Evolutionary conservation across 257 asterid genomes (phyloP), one percentile per base, ranked within the genome.

Genomic region (Przewalskia tangutica): DNA sequence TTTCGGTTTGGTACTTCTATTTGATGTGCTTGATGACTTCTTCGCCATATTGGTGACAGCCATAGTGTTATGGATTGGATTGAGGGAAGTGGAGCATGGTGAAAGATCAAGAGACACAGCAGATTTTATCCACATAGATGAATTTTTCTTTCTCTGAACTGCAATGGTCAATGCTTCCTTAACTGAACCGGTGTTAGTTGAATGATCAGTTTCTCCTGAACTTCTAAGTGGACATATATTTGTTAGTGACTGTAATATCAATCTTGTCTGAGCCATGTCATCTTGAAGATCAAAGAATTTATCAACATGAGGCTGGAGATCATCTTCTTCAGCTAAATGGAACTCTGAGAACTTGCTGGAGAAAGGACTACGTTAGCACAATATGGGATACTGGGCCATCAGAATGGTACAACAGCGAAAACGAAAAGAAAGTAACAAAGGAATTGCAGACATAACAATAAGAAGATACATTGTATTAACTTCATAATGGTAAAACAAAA

Each of bases 41-140:
- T 88, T 88, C n/a, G 9, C 12, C 0, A 54, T 38, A 27, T 50
- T 77, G 51, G 85, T 55, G 79, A 89, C 38, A 13, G 85, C 77
- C 7, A n/a, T 36, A 20, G 83, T 77, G 84, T 67, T 68, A 48
- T 80, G 70, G 32, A 79, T 63, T 34, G 84, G 85, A 75, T 77
- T 55, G n/a, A 70, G 81, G 23, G 85, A 38, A 59, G 71, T 32
- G 17, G 87, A 58, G 84, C 80, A 65, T 0, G 89, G 84, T n/a
- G 95, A 85, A 77, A 93, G 97, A 84, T 92, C 98, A 42, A 84
- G 85, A 60, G 92, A 89, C 7, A 91, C 79, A 2, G 95, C 97
- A n/a, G 93, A 88, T 90, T 86, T 92, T 56, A 27, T 84, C 97
- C 97, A 92, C 34, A 87, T 59, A 0, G 82, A 62, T 4, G 96